Percentiles rank a stretch among this genome's conserved stretches.
Evolutionary conservation across 2,329 filamentous ascomycete genomes (phyloP).

Genomic region (Phialophora verrucosa): DNA sequence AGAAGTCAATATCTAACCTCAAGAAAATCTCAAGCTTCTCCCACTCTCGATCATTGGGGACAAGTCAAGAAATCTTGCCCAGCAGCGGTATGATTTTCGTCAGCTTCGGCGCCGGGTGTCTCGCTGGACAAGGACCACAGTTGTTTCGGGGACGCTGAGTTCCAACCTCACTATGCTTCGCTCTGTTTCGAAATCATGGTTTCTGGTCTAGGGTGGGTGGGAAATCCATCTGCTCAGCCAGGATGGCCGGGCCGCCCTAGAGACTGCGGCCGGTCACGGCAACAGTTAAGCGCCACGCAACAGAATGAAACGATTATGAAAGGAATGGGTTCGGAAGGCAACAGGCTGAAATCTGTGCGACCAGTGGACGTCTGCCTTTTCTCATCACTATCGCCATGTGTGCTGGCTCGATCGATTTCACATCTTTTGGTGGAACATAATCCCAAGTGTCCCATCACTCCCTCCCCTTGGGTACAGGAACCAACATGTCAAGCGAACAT

Average conservation of each 20-base stretch:
- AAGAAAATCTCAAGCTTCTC: neutral
- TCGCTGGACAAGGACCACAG: neutral
- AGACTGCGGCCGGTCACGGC: neutral
- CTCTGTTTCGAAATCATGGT: neutral
- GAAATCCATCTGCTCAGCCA: too few relatives aligned
- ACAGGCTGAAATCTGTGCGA: constrained; percentile 2
- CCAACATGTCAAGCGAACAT: neutral
- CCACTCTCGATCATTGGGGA: neutral
- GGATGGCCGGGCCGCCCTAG: neutral
- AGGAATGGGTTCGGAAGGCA: neutral
- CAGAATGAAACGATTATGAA: neutral
- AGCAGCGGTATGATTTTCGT: neutral
- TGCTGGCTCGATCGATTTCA: neutral
- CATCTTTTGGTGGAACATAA: neutral
- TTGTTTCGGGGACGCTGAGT: neutral
- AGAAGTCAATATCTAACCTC: neutral
- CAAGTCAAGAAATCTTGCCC: neutral
- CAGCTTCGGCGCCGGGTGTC: neutral
- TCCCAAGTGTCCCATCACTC: neutral
- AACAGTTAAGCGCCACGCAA: neutral
- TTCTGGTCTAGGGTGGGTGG: neutral
- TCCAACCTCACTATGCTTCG: neutral
- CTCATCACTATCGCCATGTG: neutral
- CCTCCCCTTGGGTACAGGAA: neutral
- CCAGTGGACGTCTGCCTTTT: neutral